phyloP scores from a whole-genome alignment of 495 filamentous ascomycete genomes.

The Monascus purpureus region DNA sequence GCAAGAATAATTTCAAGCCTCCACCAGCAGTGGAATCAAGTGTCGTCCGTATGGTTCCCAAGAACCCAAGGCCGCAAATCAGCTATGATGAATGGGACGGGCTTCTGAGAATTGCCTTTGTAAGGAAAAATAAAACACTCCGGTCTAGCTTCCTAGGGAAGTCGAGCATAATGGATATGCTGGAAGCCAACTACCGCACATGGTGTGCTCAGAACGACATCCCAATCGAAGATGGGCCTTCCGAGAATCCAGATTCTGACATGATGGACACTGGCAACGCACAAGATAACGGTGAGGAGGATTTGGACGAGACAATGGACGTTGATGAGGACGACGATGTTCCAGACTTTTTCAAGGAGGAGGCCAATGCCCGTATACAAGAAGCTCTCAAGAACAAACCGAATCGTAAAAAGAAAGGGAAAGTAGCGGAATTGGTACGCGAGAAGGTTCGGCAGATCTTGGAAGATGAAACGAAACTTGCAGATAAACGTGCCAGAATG shows the following conservation, averaged over 20 bases:
- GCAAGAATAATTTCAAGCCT: slow-evolving; percentile 88
- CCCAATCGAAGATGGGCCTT: slow-evolving; percentile 54
- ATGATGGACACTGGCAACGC: slow-evolving; percentile 32
- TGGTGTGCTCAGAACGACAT: slow-evolving; percentile 80
- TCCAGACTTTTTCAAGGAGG: slow-evolving; percentile 70
- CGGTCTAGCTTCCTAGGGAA: slow-evolving; percentile 62
- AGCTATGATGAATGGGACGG: slow-evolving; percentile 95
- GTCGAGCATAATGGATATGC: slow-evolving; percentile 62
- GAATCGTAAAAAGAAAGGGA: slow-evolving; percentile 55
- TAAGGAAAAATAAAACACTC: slow-evolving; percentile 64
- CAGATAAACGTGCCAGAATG: slow-evolving; percentile 65
- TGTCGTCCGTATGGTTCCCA: slow-evolving; percentile 64
- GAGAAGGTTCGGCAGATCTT: slow-evolving; percentile 75
- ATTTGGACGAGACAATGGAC: slow-evolving; percentile 37
- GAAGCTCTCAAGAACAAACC: slow-evolving; percentile 28
- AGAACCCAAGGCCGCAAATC: slow-evolving; percentile 69
- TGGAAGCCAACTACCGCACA: slow-evolving; percentile 75
- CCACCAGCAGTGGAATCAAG: slow-evolving; percentile 82
- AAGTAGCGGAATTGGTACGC: slow-evolving; percentile 60
- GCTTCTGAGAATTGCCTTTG: slow-evolving; percentile 70
- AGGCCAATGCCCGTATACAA: slow-evolving; percentile 33
- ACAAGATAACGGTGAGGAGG: slow-evolving; percentile 21
- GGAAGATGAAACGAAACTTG: slow-evolving; percentile 59
- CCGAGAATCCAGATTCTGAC: slow-evolving; percentile 26
- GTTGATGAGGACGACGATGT: slow-evolving; percentile 45